Base-by-base conservation (phyloP, 495 filamentous ascomycete species). In the Hyaloscypha hepaticicola region DNA sequence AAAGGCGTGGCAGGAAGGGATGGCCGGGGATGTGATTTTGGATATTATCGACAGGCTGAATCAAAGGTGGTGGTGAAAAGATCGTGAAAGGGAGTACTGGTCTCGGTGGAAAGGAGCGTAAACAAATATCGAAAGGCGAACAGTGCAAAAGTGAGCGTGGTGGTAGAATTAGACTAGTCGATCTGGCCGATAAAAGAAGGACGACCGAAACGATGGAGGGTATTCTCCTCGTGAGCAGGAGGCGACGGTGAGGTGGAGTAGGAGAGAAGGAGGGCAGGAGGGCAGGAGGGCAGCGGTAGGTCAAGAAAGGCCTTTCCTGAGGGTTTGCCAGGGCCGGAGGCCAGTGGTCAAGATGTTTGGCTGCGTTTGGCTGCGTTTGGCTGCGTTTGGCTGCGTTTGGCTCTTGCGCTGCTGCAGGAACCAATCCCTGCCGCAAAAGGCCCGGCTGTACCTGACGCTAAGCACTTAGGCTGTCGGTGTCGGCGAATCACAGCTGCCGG, bases 111-210 rank as follows among this genome's bases (percentile, higher is more conserved):
- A 59, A 29, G 55, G 63, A 65, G 55, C 27, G 48, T 25, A 27
- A 31, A 60, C 19, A 65, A 55, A 29, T 60, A 60, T 45, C 28
- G 25, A 53, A 25, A 22, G 24, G n/a, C 24, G 11, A 25, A n/a
- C 49, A 26, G 53, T 28, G 55, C 14, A 4, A 21, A 51, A 61
- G 38, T 29, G 63, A 63, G 55, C 45, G 67, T 63, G 66, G 41
- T 14, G 51, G 56, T 19, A 34, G 55, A 28, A n/a, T 7, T 16
- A 56, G 60, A 51, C 29, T 5, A 9, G 33, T 19, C n/a, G 25
- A 38, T 21, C 14, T 21, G 26, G 67, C 66, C 67, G 67, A 69
- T 69, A 69, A 69, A 69, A 61, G 67, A 69, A 52, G 67, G 67
- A 63, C 67, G 63, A 69, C 67, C 45, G 2, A 6, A n/a, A 38